Conservation (phyloP, 2,329 filamentous ascomycete genomes). For the Colletotrichum tofieldiae region DNA sequence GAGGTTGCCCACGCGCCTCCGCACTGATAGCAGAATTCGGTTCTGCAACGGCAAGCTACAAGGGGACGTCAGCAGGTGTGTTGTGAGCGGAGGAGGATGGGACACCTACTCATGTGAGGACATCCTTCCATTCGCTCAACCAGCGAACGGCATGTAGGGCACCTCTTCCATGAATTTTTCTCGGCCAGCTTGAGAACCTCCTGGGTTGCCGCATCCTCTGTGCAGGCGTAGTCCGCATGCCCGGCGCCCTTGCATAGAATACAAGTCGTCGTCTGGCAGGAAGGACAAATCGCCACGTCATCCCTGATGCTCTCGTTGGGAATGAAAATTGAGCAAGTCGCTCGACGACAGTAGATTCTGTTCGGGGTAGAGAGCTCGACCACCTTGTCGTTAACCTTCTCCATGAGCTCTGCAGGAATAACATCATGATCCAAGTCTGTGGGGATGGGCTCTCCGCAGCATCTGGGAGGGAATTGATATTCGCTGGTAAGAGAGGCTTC, state of each 20-base stretch:
- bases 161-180: constrained; percentile 67
- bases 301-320: constrained; percentile 49
- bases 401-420: constrained; percentile 46
- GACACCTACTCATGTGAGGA: constrained; percentile 69
- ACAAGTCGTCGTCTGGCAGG: constrained; percentile 64
- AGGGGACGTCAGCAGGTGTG: background rate
- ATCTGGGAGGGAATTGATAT: constrained; percentile 68
- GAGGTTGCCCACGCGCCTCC: constrained; percentile 60
- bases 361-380: constrained; percentile 64
- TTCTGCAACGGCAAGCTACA: constrained; percentile 61
- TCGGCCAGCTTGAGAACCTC: constrained; percentile 58
- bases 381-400: constrained; percentile 60
- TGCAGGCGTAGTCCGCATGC: constrained; percentile 65
- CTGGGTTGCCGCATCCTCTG: constrained; percentile 58
- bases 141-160: constrained; percentile 60
- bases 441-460: constrained; percentile 62
- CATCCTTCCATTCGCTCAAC: constrained; percentile 68
- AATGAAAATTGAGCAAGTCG: constrained; percentile 65
- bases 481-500: constrained; percentile 62
- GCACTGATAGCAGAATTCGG: constrained; percentile 67
- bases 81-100: too few species aligned
- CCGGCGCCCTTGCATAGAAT: constrained; percentile 62
- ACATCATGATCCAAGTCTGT: constrained; percentile 44
- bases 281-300: constrained; percentile 57
- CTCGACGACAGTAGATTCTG: constrained; percentile 65